phyloP scores from a whole-genome alignment of 768 basidiomycete species.

The Coprinopsis marcescibilis region DNA sequence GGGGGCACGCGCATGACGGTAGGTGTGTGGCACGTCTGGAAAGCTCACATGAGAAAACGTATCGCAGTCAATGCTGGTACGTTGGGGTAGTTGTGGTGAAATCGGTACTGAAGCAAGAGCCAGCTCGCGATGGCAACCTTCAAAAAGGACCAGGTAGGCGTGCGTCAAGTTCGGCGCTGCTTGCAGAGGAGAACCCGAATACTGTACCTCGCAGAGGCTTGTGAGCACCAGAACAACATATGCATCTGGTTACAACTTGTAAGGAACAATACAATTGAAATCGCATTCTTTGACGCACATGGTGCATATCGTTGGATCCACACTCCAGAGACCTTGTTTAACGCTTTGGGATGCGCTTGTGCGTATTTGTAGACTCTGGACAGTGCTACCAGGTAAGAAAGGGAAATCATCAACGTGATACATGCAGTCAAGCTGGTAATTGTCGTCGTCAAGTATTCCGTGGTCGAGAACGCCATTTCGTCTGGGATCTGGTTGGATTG shows the following conservation, averaged over 20 bases:
- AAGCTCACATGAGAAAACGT: conserved; percentile 43
- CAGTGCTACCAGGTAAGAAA: conserved; percentile 46
- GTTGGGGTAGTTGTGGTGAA: conserved; percentile 48
- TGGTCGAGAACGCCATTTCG: conserved; percentile 12
- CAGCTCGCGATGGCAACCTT: conserved; percentile 53
- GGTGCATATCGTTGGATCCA: conserved; percentile 47
- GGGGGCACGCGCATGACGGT: too few relatives aligned
- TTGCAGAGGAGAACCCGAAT: background rate
- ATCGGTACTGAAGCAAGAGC: conserved; percentile 52
- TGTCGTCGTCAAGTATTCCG: conserved; percentile 30
- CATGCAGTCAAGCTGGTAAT: conserved; percentile 32
- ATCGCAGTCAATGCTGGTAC: conserved; percentile 36
- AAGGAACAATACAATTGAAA: background rate
- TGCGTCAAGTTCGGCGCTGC: background rate
- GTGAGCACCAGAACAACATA: conserved; percentile 46
- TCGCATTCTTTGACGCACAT: conserved; percentile 36
- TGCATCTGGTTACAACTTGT: conserved; percentile 30
- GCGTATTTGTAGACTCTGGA: conserved; percentile 46
- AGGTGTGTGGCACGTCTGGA: too few relatives aligned
- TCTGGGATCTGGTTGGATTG: background rate
- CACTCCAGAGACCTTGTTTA: conserved; percentile 46
- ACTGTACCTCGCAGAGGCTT: conserved; percentile 41
- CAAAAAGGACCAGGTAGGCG: too few relatives aligned
- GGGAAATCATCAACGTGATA: conserved; percentile 27
- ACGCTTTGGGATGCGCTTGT: conserved; percentile 36